Conservation (phyloP, 1,284 basidiomycete species). For the Trichosporon coremiiforme region DNA sequence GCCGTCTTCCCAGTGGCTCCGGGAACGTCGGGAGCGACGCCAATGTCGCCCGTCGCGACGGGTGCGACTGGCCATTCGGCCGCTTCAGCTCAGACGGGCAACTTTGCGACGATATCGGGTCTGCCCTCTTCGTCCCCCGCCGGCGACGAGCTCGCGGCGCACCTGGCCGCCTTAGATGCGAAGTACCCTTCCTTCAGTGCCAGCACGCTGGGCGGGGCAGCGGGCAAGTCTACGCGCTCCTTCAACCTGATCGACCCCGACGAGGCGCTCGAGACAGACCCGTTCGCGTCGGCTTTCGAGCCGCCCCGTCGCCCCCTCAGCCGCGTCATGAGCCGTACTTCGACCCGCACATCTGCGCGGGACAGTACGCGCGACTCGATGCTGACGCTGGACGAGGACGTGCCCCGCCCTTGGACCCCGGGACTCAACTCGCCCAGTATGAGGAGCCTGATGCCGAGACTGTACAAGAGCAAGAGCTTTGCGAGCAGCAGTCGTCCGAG, state of each 20-base stretch:
- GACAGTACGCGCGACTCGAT: not conserved
- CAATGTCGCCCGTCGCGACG: not conserved
- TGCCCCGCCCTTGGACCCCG: not conserved
- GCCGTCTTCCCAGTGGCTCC: slow-evolving; percentile 6
- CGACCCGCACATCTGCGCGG: not conserved
- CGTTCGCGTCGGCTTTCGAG: slow-evolving; percentile 44
- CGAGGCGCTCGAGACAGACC: slow-evolving; percentile 31
- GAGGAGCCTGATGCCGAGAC: slow-evolving; percentile 23
- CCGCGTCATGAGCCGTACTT: not conserved
- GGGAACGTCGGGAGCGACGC: not conserved
- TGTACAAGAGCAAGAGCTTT: slow-evolving; percentile 30
- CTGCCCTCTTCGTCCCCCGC: not conserved
- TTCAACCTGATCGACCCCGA: slow-evolving; percentile 17
- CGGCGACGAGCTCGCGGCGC: not conserved
- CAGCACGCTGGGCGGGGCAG: not conserved
- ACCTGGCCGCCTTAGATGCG: not conserved
- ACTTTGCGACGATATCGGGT: not conserved
- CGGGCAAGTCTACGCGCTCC: slow-evolving; percentile 1
- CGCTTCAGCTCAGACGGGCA: not conserved
- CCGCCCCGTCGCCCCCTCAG: slow-evolving; percentile 3
- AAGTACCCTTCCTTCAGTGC: not conserved
- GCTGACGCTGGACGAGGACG: slow-evolving; percentile 16
- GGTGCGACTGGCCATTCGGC: not conserved
- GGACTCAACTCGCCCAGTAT: not conserved
- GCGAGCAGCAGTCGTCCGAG: slow-evolving; percentile 15